Evolutionary conservation across 805 yeast genomes (phyloP).

Genomic region (Candida awuae): DNA sequence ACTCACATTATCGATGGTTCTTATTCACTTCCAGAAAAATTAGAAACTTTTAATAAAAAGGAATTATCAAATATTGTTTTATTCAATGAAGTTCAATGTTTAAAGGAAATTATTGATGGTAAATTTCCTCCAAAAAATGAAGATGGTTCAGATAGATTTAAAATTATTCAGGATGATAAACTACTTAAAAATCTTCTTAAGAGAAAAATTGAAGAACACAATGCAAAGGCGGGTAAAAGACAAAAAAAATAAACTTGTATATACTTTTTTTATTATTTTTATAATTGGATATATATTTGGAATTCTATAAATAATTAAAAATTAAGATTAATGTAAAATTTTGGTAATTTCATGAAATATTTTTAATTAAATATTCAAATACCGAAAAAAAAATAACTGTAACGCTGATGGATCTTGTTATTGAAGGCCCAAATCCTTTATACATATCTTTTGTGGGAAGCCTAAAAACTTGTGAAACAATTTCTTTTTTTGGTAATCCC

Average conservation of each 20-base stretch:
- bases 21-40: conserved; percentile 15
- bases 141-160: conserved; percentile 26
- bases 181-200: conserved; percentile 52
- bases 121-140: conserved; percentile 18
- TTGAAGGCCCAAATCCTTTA: conserved; percentile 70
- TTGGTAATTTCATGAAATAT: conserved; percentile 31
- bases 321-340: not conserved
- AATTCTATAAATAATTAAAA: too few relatives aligned
- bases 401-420: conserved; percentile 60
- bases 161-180: conserved; percentile 50
- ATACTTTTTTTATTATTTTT: not conserved
- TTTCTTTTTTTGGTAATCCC: conserved; percentile 37
- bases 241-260: conserved; percentile 18
- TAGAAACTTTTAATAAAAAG: conserved; percentile 18
- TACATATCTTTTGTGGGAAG: conserved; percentile 49
- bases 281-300: not conserved
- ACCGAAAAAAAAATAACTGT: conserved; percentile 70
- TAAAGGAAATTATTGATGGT: conserved; percentile 31
- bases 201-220: conserved; percentile 31
- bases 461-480: conserved; percentile 25
- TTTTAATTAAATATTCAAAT: conserved; percentile 60
- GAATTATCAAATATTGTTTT: conserved; percentile 50
- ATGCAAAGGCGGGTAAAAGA: conserved; percentile 19
- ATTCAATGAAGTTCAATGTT: conserved; percentile 46
- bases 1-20: conserved; percentile 9